phyloP scores from a whole-genome alignment of 257 asterid species.

The Cinchona pubescens region DNA sequence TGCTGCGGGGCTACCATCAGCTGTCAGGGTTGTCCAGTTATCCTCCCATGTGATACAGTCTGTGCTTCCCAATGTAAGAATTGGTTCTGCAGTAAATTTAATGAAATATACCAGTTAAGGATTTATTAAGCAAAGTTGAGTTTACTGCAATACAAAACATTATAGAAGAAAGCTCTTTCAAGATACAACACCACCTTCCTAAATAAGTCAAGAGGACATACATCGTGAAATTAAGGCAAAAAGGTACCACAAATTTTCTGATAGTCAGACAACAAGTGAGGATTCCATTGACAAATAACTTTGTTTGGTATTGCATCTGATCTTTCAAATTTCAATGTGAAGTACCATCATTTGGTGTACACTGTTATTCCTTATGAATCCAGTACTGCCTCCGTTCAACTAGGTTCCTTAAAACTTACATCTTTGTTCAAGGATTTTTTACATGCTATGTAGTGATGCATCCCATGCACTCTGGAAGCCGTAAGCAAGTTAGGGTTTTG shows the following conservation, averaged over 20 bases:
- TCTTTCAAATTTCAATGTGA: not conserved
- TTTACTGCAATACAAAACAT: not conserved
- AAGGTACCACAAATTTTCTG: not conserved
- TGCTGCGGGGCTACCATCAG: constrained; percentile 96
- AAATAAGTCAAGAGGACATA: not conserved
- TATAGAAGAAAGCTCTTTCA: not conserved
- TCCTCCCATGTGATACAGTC: constrained; percentile 93
- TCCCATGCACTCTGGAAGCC: not conserved
- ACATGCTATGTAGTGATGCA: not conserved
- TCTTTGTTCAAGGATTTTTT: not conserved
- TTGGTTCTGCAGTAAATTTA: constrained; percentile 64
- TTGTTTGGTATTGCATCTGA: not conserved
- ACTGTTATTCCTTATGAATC: not conserved
- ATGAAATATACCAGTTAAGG: not conserved
- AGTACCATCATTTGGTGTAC: not conserved
- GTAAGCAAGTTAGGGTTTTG: not conserved
- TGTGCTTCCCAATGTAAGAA: constrained; percentile 77
- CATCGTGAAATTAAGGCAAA: not conserved
- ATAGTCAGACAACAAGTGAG: not conserved
- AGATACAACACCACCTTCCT: not conserved
- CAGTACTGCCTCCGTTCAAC: not conserved
- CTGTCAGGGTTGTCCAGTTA: constrained; percentile 95
- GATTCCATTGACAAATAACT: not conserved
- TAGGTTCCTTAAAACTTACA: no score
- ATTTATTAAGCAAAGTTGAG: constrained; percentile 2